A percentile compares a stretch with the other conserved stretches of the same genome.
phyloP scores from a whole-genome alignment of 1,284 basidiomycete genomes.

The Moniliella sp. region DNA sequence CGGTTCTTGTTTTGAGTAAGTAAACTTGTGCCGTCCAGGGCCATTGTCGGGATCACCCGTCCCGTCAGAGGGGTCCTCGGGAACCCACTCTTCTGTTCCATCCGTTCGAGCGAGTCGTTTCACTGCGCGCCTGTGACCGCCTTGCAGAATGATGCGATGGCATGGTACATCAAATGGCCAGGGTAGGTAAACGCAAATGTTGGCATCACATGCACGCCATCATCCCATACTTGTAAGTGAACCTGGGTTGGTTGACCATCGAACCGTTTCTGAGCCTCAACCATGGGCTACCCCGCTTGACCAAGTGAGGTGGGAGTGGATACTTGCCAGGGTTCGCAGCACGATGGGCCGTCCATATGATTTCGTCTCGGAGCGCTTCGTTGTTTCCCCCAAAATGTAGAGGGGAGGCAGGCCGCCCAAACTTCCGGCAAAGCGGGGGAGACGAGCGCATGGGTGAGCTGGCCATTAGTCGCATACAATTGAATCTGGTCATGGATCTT shows the following conservation, averaged over 20 bases:
- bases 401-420: constrained; percentile 76
- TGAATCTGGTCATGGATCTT: constrained; percentile 47
- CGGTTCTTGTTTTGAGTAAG: too few relatives aligned
- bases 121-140: constrained; percentile 30
- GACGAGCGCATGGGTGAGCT: constrained; percentile 45
- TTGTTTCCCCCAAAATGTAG: constrained; percentile 60
- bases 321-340: constrained; percentile 62
- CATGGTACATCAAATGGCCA: constrained; percentile 35
- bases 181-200: constrained; percentile 36
- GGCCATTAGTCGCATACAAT: constrained; percentile 64
- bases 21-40: constrained; percentile 1
- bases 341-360: constrained; percentile 61
- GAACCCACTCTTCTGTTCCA: background rate
- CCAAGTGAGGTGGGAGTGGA: constrained; percentile 45
- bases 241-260: constrained; percentile 54
- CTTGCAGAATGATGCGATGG: constrained; percentile 32
- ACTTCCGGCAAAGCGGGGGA: constrained; percentile 51
- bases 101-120: too few relatives aligned
- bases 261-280: constrained; percentile 22
- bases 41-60: constrained; percentile 1
- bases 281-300: constrained; percentile 36
- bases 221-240: constrained; percentile 50
- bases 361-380: constrained; percentile 71
- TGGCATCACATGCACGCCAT: constrained; percentile 38
- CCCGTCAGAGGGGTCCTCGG: background rate